Conservation (phyloP, 805 yeast species). For the Ogataea allantospora region DNA sequence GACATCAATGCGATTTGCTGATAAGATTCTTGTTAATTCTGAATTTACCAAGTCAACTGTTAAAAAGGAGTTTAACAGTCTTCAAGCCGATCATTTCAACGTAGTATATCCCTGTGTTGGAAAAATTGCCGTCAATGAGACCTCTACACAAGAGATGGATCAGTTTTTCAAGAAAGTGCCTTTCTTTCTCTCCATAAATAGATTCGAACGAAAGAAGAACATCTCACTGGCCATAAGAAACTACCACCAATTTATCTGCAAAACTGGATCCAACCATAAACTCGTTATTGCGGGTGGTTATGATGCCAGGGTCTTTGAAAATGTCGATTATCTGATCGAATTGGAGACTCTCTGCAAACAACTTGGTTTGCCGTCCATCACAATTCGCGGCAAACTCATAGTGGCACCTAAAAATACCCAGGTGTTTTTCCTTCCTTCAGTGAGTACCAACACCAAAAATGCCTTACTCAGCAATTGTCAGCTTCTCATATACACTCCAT, state of each 20-base stretch:
- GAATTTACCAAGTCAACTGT: constrained; percentile 75
- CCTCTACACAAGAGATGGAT: constrained; percentile 34
- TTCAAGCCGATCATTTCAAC: constrained; percentile 41
- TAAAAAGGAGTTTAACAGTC: constrained; percentile 54
- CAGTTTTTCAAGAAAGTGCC: constrained; percentile 36
- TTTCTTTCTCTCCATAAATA: constrained; percentile 72
- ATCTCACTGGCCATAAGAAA: constrained; percentile 74
- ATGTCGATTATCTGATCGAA: constrained; percentile 66
- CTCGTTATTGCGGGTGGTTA: constrained; percentile 90
- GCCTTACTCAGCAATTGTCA: constrained; percentile 55
- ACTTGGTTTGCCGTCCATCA: constrained; percentile 44
- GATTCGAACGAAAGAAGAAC: constrained; percentile 87
- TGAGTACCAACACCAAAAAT: constrained; percentile 63
- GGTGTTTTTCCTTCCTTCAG: constrained; percentile 69
- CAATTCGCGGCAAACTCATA: constrained; percentile 29
- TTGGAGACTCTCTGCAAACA: constrained; percentile 49
- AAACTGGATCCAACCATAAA: constrained; percentile 38
- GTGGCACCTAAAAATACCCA: constrained; percentile 24
- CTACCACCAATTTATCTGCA: constrained; percentile 45
- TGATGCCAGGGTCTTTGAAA: constrained; percentile 73
- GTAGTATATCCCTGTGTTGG: constrained; percentile 83
- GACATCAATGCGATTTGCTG: constrained; percentile 72
- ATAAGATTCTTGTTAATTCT: constrained; percentile 83
- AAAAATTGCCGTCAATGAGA: constrained; percentile 14
- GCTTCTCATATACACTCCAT: constrained; percentile 81